Conservation (phyloP, 306 rosid species). For the Vigna reflexopilosa region DNA sequence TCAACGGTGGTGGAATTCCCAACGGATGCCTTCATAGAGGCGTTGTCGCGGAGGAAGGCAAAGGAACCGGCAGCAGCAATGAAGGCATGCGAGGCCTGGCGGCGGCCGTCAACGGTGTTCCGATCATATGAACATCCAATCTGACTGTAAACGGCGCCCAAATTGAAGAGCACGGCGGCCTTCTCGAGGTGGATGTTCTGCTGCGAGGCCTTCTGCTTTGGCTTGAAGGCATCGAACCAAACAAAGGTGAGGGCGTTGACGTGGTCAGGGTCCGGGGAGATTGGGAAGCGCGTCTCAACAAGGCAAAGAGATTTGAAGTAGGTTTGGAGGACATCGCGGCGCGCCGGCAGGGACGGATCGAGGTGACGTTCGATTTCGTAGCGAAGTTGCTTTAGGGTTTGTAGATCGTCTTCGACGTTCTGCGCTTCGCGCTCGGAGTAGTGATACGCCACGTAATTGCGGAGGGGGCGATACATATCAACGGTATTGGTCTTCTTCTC, state of each 20-base stretch:
- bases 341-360: constrained; percentile 84
- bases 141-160: constrained; percentile 93
- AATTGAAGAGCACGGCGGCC: constrained; percentile 83
- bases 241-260: constrained; percentile 78
- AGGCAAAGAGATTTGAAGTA: constrained; percentile 87
- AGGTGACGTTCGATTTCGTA: constrained; percentile 84
- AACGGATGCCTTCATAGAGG: constrained; percentile 79
- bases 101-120: constrained; percentile 76
- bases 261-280: constrained; percentile 85
- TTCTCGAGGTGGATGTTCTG: constrained; percentile 96
- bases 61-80: constrained; percentile 90
- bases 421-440: constrained; percentile 99
- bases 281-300: constrained; percentile 95
- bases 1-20: constrained; percentile 85
- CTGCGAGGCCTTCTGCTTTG: constrained; percentile 83
- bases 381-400: constrained; percentile 84
- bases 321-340: constrained; percentile 84
- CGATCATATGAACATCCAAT: constrained; percentile 87
- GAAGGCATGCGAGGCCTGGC: constrained; percentile 84
- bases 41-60: constrained; percentile 73
- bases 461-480: constrained; percentile 88
- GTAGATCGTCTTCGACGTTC: constrained; percentile 91
- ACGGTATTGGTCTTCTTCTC: constrained; percentile 82
- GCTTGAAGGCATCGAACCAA: constrained; percentile 94
- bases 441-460: constrained; percentile 82